Evolutionary conservation across 2,329 filamentous ascomycete species (phyloP), one percentile per base, ranked within the genome.

Genomic region (Talaromyces amestolkiae): DNA sequence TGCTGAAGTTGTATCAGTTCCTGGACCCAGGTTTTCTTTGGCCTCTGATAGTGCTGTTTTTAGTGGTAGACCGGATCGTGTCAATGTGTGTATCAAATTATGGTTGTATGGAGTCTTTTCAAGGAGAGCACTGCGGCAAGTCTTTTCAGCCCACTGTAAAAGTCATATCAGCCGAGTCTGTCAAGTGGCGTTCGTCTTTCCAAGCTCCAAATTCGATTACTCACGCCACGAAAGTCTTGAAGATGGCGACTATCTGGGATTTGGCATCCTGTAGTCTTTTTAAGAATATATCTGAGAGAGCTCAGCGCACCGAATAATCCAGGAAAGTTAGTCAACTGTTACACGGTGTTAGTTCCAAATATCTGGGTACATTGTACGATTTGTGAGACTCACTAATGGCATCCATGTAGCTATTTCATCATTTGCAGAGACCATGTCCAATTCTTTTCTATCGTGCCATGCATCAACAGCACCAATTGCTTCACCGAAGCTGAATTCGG

Each of bases 1-100:
- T 9, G 35, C n/a, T 13, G 61, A 63, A 8, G 61, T 63, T 15
- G 61, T 63, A 19, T 63, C 61, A 2, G 61, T 63, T 7, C 61
- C 61, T 4, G 61, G 61, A 0, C 49, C 61, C 2, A 63, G 37
- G 19, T 31, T 63, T 56, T 63, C 61, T 19, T 63, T 63, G 10
- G 61, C 61, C 13, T 63, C 61, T 4, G 61, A 56, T 13, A 63
- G 15, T 8, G 49, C 22, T 41, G 60, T 19, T 54, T 54, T 33
- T 2, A 8, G 22, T n/a, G 47, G 47, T 15, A 62, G 24, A 41
- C 47, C 49, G 37, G 53, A 63, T 56, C 27, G 47, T 63, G 37
- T 56, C 39, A 19, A 63, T 8, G n/a, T 33, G 35, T 54, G 49
- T 19, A 47, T 47, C 43, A 47, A 47, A 22, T 47, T 47, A 22